Evolutionary conservation across 179 eudicot species (phyloP), one percentile per base, ranked within the genome.

Genomic region (Drosera spatulata): DNA sequence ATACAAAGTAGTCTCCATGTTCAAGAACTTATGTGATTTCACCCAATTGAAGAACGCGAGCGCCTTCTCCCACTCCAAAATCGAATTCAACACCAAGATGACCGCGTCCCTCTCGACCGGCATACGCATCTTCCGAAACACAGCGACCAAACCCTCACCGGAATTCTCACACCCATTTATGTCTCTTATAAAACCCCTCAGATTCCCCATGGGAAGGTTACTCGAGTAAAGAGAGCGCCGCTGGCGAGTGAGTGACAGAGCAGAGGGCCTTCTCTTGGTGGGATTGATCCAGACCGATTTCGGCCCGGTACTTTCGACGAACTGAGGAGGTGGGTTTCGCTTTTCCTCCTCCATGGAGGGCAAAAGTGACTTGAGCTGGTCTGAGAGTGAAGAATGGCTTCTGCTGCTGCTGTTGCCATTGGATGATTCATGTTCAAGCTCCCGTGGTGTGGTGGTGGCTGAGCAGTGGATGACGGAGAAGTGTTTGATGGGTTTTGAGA

Each of bases 201-300:
- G 85, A 61, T 84, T 91, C 48, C 79, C 81, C 69, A 93, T 72
- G 65, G 75, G 85, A 22, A 95, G 97, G 53, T 79, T 82, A 69
- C 78, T 70, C 0, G 77, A 40, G 55, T 79, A 78, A 22, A 75
- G 56, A 60, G 90, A 50, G 11, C 80, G 73, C n/a, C 75, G 77
- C 6, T 93, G 99, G 60, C 97, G 78, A 33, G 85, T 85, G 7
- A 93, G 85, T 47, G 82, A 70, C 41, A 93, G 81, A 45, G 85
- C 95, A 39, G 93, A 73, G 49, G 82, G 88, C 48, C 78, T 89
- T 5, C 82, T 77, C 64, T 73, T 77, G 13, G 90, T 64, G 60
- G 99, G 99, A 56, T 93, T 93, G 71, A 90, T 87, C 99, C 99
- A 93, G 5, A 74, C 77, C 41, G 99, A 86, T 60, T 79, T 90